Evolutionary conservation across 2,329 filamentous ascomycete genomes (phyloP), one percentile per base, ranked within the genome.

Genomic region (Cryoendolithus antarcticus): DNA sequence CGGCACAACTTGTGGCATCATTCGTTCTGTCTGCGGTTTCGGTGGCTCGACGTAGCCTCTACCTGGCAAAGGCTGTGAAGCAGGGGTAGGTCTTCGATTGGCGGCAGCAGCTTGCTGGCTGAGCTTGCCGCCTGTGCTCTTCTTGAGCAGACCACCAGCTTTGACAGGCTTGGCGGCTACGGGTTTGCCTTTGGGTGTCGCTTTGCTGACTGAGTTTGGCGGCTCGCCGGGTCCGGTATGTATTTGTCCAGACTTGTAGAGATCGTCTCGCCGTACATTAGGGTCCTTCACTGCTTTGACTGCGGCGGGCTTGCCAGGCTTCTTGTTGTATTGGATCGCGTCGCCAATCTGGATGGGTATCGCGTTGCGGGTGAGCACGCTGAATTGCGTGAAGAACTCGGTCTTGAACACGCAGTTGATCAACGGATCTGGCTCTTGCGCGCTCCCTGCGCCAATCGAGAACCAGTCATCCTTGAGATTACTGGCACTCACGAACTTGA

Each of bases 401-500:
- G 91, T 98, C 69, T 98, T 98, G 62, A 98, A 78, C 12, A 95
- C 67, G 56, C 91, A 98, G 63, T 80, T 93, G 54, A 98, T 63
- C 13, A 98, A 70, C n/a, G 91, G 86, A 60, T 98, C 91, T 0
- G 91, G 72, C 58, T 96, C 89, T 56, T 93, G 86, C 6, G 80
- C 80, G 24, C 88, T 88, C 11, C 84, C 86, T 34, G 93, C 73
- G 3, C 88, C 85, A 29, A 98, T 69, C 1, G 89, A 86, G 61
- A 98, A 95, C 91, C 91, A 98, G 62, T 98, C 91, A 52, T 98
- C 91, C 48, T 84, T 85, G 44, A 83, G 65, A 10, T 74, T 85
- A 2, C 89, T 95, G 4, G 75, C 69, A 52, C 85, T 77, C 48
- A 98, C 69, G 54, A 81, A 91, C 61, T 93, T 93, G 67, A 98